Evolutionary conservation across 805 yeast species (phyloP).

Genomic region (Nakazawaea pomicola): DNA sequence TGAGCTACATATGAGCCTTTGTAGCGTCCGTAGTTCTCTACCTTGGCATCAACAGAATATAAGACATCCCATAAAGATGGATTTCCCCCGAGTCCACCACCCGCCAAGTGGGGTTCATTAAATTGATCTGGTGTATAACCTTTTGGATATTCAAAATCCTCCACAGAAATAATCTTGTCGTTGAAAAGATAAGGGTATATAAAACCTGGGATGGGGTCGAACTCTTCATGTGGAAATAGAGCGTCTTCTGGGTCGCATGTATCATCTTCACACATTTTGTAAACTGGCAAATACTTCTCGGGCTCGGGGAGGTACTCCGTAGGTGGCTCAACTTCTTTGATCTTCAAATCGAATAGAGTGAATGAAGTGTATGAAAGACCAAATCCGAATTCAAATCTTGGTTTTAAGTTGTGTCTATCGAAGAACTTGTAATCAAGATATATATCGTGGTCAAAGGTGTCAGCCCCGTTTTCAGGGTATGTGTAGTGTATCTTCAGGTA

Average conservation of each 20-base stretch:
- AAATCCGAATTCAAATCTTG: constrained; percentile 38
- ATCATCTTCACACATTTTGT: constrained; percentile 38
- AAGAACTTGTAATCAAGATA: constrained; percentile 40
- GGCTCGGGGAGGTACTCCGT: constrained; percentile 42
- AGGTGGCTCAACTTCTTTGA: constrained; percentile 37
- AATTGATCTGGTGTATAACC: constrained; percentile 33
- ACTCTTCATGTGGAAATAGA: constrained; percentile 45
- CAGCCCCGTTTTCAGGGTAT: constrained; percentile 35
- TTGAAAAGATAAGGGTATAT: constrained; percentile 50
- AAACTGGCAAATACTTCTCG: constrained; percentile 38
- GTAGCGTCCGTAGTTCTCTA: constrained; percentile 42
- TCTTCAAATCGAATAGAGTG: constrained; percentile 30
- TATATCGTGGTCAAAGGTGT: constrained; percentile 37
- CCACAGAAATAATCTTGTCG: constrained; percentile 28
- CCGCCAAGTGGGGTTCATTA: constrained; percentile 32
- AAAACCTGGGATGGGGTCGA: constrained; percentile 48
- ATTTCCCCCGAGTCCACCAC: constrained; percentile 19
- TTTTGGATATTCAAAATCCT: constrained; percentile 35
- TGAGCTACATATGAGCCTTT: constrained; percentile 48
- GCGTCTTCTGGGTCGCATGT: constrained; percentile 52
- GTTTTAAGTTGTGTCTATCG: constrained; percentile 30
- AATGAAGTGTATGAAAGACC: constrained; percentile 40
- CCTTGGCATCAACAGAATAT: constrained; percentile 38
- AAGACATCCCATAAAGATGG: constrained; percentile 53
- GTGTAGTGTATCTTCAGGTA: constrained; percentile 14